Base-by-base conservation (phyloP, 2,329 filamentous ascomycete genomes). In the Colletotrichum sp. region DNA sequence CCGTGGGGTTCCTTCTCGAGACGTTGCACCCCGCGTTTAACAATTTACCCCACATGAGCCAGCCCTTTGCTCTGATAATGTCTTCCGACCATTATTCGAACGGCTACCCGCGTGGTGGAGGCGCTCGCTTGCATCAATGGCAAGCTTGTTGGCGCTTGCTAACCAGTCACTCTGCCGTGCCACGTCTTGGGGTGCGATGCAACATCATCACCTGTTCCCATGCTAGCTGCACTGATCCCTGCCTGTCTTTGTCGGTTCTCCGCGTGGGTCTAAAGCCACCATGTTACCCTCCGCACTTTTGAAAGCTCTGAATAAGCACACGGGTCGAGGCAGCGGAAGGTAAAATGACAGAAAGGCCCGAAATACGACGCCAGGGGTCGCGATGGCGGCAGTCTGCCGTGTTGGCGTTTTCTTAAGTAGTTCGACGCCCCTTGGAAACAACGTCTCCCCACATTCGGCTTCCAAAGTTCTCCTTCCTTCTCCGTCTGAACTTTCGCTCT, bases 21-120 rank as follows among this genome's bases (percentile, higher is more conserved):
- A 65, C 32, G 49, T 57, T 30, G 28, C 59, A 62, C 28, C 59
- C 59, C 59, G 30, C 59, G 57, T 63, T 28, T n/a, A 18, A 63
- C 16, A 28, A 52, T 21, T 52, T 49, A 44, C 59, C 52, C 70
- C 71, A 57, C 55, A 76, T 57, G 44, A 52, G n/a, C 44, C 44
- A 21, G 44, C 44, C n/a, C 44, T 21, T 26, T 21, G 36, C 26
- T 18, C 28, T 55, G 65, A 18, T 36, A 74, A 64, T 15, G 78
- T 80, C 59, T 83, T 81, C 16, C 81, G 87, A 18, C 81, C 80
- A 30, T 83, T 83, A 12, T 34, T 34, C 16, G 32, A 30, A 62
- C 12, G 59, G 12, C 28, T 62, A 15, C 15, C 28, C 59, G 28
- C 59, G 21, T 62, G 1, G 59, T 16, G 26, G 16, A 32, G 30